phyloP scores from a whole-genome alignment of 306 rosid genomes.

The Cucumis cinereus region DNA sequence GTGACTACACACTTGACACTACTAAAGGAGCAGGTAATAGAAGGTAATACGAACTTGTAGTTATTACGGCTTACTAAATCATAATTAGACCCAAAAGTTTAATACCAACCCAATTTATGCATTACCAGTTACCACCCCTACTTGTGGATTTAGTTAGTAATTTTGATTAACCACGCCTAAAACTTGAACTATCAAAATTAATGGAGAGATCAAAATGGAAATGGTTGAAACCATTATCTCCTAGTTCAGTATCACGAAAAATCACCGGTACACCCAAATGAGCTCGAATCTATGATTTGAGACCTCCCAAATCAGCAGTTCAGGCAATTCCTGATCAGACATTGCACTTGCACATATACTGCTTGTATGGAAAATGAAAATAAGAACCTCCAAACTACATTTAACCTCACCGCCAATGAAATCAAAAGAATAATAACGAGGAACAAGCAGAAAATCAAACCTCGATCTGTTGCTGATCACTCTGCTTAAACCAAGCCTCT shows the following conservation, averaged over 20 bases:
- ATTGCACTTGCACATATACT: not conserved
- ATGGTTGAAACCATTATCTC: not conserved
- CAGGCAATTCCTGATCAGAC: not conserved
- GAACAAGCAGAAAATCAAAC: slow-evolving; percentile 20
- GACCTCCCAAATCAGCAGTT: not conserved
- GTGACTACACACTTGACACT: not conserved
- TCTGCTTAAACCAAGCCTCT: slow-evolving; percentile 80
- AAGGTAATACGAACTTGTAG: not conserved
- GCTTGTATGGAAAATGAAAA: not conserved
- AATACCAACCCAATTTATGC: not conserved
- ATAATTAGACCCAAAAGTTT: not conserved
- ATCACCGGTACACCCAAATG: not conserved
- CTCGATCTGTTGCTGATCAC: slow-evolving; percentile 33
- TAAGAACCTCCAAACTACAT: not conserved
- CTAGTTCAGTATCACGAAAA: not conserved
- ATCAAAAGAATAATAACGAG: not conserved
- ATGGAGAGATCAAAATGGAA: not conserved
- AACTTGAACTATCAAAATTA: not conserved
- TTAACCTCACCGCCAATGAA: not conserved
- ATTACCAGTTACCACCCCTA: not conserved
- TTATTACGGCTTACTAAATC: not conserved
- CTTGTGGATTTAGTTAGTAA: not conserved
- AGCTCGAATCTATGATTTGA: not conserved
- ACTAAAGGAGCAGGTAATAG: not conserved
- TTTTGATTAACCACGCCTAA: not conserved